Evolutionary conservation across 768 basidiomycete species (phyloP).

Genomic region (Collybiopsis luxurians): DNA sequence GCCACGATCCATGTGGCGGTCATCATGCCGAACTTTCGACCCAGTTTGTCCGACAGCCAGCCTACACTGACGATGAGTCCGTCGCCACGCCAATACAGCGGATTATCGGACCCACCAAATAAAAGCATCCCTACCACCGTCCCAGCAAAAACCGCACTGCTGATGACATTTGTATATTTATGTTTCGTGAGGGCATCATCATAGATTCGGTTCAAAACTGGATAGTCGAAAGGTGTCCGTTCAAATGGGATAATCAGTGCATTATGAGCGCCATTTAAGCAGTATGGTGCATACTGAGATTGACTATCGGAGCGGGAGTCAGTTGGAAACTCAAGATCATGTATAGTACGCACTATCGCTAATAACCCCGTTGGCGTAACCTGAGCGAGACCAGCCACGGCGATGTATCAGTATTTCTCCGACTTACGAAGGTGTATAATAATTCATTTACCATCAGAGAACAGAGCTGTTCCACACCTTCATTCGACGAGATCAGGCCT

Average conservation of each 20-base stretch:
- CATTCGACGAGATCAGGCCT: not conserved
- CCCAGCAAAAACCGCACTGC: slow-evolving; percentile 78
- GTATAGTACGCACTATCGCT: slow-evolving; percentile 55
- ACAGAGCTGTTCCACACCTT: slow-evolving; percentile 87
- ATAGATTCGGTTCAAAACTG: slow-evolving; percentile 74
- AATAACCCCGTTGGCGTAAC: slow-evolving; percentile 81
- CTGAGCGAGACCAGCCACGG: too few relatives aligned
- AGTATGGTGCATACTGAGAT: slow-evolving; percentile 48
- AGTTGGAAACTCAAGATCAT: not conserved
- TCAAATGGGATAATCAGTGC: slow-evolving; percentile 4
- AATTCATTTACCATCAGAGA: slow-evolving; percentile 61
- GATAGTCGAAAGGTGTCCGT: slow-evolving; percentile 10
- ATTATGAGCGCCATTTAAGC: not conserved
- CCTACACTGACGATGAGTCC: slow-evolving; percentile 24
- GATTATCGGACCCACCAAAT: slow-evolving; percentile 46
- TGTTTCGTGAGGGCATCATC: slow-evolving; percentile 48
- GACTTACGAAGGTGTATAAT: not conserved
- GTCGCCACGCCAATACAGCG: not conserved
- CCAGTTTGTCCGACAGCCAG: slow-evolving; percentile 82
- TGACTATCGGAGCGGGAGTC: slow-evolving; percentile 42
- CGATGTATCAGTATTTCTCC: not conserved
- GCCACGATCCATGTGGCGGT: slow-evolving; percentile 79
- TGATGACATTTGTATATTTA: slow-evolving; percentile 62
- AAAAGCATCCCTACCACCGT: slow-evolving; percentile 72
- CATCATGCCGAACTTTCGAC: slow-evolving; percentile 91